Evolutionary conservation across 371 early-diverging fungal species (phyloP).

Genomic region (Actinomortierella ambigua): DNA sequence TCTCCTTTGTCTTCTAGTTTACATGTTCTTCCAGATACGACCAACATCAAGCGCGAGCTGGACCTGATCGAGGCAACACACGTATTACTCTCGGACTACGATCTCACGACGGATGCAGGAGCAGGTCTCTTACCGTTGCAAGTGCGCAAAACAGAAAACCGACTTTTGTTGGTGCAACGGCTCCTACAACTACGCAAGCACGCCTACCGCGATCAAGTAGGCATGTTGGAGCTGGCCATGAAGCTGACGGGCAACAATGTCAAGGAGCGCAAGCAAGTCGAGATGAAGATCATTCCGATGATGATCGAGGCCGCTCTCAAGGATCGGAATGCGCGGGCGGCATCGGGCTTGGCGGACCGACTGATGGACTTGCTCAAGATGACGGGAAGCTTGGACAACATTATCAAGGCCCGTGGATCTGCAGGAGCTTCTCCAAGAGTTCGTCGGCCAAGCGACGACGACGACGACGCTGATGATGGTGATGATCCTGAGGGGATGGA

Average conservation of each 20-base stretch:
- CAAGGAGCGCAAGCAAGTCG: conserved; percentile 17
- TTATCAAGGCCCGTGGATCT: conserved; percentile 28
- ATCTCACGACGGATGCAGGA: conserved; percentile 55
- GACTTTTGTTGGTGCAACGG: conserved; percentile 67
- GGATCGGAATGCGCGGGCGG: conserved; percentile 44
- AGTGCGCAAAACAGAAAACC: conserved; percentile 67
- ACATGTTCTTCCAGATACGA: conserved; percentile 65
- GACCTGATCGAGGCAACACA: conserved; percentile 79
- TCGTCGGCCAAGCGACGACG: too few species aligned
- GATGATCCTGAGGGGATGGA: too few species aligned
- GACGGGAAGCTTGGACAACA: conserved; percentile 21
- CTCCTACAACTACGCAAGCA: conserved; percentile 57
- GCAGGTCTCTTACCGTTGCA: conserved; percentile 76
- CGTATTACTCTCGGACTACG: conserved; percentile 61
- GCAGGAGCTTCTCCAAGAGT: conserved; percentile 22
- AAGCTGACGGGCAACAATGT: conserved; percentile 58
- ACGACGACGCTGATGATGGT: too few species aligned
- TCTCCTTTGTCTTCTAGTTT: conserved; percentile 49
- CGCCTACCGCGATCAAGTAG: conserved; percentile 54
- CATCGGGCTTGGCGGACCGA: conserved; percentile 29
- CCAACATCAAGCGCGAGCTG: conserved; percentile 64
- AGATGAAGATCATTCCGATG: conserved; percentile 39
- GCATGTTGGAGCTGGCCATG: conserved; percentile 62
- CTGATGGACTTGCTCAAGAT: conserved; percentile 34
- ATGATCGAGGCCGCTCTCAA: conserved; percentile 56